Conservation (phyloP, 345 rosid species). For the Laguncularia racemosa region DNA sequence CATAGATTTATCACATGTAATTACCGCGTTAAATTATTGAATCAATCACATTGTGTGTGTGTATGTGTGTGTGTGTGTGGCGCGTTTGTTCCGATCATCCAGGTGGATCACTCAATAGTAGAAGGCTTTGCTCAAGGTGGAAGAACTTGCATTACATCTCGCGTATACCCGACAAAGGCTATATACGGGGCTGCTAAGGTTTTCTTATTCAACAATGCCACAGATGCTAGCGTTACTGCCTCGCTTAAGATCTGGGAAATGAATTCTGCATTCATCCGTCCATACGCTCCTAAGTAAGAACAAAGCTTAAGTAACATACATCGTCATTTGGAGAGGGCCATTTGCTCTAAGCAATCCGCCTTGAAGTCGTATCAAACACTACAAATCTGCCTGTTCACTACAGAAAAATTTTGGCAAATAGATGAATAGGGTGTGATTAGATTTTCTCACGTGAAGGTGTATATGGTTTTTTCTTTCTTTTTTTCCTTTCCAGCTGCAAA, state of each 20-base stretch:
- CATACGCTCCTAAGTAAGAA: constrained; percentile 16
- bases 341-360: too few relatives aligned
- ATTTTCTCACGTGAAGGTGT: too few relatives aligned
- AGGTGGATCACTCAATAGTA: constrained; percentile 78
- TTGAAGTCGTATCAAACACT: too few relatives aligned
- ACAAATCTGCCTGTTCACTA: too few relatives aligned
- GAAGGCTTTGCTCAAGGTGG: constrained; percentile 88
- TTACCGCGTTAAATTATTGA: not conserved
- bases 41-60: not conserved
- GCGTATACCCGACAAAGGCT: constrained; percentile 75
- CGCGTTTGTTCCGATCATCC: not conserved
- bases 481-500: too few relatives aligned
- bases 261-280: constrained; percentile 61
- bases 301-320: too few relatives aligned
- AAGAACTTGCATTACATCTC: constrained; percentile 50
- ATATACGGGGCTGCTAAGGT: constrained; percentile 57
- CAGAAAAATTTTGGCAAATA: too few relatives aligned
- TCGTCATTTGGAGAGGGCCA: too few relatives aligned
- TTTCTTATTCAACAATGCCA: constrained; percentile 79
- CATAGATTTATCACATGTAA: not conserved
- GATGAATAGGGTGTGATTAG: too few relatives aligned
- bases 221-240: constrained; percentile 30
- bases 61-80: too few relatives aligned
- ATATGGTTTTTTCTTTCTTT: not conserved
- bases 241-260: constrained; percentile 62